Evolutionary conservation across 2,329 filamentous ascomycete genomes (phyloP), one percentile per base, ranked within the genome.

Genomic region (Knufia petricola): DNA sequence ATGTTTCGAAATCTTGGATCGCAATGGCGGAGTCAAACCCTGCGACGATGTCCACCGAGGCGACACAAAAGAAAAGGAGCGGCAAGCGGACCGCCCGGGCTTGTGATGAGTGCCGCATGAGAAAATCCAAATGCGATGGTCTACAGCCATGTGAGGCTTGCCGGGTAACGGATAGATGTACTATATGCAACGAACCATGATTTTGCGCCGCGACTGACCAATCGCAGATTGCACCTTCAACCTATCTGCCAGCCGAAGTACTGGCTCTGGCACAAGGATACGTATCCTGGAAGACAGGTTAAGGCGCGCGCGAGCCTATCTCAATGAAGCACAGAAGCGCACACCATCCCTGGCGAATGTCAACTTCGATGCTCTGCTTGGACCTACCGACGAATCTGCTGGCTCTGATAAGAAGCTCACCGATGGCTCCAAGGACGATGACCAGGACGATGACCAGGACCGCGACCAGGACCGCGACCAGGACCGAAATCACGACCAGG

Each of bases 41-140:
- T n/a, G 39, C n/a, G 6, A 9, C 24, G 6, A 9, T 17, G n/a
- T 12, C 39, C 12, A 28, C 8, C 20, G 21, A 42, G 21, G 13
- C 39, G 10, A 28, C 21, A 21, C 39, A 42, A 26, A 42, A 23
- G 15, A 42, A 42, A 23, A 30, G 39, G 21, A 26, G 20, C 15
- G 39, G 21, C 39, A 42, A 42, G 24, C 19, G 39, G 15, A 42
- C 39, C 20, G 39, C 39, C 15, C 39, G 52, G 26, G 66, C 66
- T 0, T 69, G 66, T 46, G 61, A 68, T 53, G 66, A 68, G 52
- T 69, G 66, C 49, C 62, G 66, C 17, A 62, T 64, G 46, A 60
- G 66, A 46, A 69, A 69, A 56, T 67, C 68, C 53, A 63, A 63
- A 23, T 69, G 66, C 55, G 64, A 66, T 50, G 66, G 66, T 13